Evolutionary conservation across 2,329 filamentous ascomycete species (phyloP).

Genomic region (Ceratocystis albifundus): DNA sequence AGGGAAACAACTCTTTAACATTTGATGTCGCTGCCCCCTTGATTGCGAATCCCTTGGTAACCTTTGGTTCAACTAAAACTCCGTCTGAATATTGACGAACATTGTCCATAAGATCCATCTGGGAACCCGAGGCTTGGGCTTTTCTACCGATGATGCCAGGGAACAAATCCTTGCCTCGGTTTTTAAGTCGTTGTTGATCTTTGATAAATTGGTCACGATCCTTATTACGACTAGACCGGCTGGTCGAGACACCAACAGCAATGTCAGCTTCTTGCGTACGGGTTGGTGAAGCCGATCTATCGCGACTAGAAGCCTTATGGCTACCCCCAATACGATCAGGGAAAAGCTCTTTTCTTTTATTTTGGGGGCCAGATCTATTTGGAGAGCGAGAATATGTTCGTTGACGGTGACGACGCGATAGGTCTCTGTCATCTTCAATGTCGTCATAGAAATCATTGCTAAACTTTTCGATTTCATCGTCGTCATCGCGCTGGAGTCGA

Average conservation of each 20-base stretch:
- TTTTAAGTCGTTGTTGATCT: slow-evolving; percentile 28
- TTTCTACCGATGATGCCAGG: slow-evolving; percentile 29
- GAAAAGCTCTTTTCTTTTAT: slow-evolving; percentile 54
- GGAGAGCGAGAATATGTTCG: slow-evolving; percentile 28
- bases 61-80: not conserved
- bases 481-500: slow-evolving; percentile 28
- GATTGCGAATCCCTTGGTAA: slow-evolving; percentile 17
- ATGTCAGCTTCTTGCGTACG: slow-evolving; percentile 31
- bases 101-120: slow-evolving; percentile 18
- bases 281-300: slow-evolving; percentile 43
- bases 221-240: slow-evolving; percentile 30
- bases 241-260: not conserved
- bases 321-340: slow-evolving; percentile 31
- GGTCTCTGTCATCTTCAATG: slow-evolving; percentile 43
- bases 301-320: slow-evolving; percentile 29
- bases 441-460: slow-evolving; percentile 79
- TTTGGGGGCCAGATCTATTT: slow-evolving; percentile 25
- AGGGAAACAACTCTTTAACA: slow-evolving; percentile 23
- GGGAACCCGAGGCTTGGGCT: slow-evolving; percentile 24
- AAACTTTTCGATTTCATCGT: slow-evolving; percentile 46
- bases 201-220: slow-evolving; percentile 30
- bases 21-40: slow-evolving; percentile 15
- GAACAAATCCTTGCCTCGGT: slow-evolving; percentile 33
- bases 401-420: slow-evolving; percentile 29
- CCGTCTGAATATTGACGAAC: not conserved